Evolutionary conservation across 305 asterid species (phyloP).

Genomic region (Coffea humblotiana): DNA sequence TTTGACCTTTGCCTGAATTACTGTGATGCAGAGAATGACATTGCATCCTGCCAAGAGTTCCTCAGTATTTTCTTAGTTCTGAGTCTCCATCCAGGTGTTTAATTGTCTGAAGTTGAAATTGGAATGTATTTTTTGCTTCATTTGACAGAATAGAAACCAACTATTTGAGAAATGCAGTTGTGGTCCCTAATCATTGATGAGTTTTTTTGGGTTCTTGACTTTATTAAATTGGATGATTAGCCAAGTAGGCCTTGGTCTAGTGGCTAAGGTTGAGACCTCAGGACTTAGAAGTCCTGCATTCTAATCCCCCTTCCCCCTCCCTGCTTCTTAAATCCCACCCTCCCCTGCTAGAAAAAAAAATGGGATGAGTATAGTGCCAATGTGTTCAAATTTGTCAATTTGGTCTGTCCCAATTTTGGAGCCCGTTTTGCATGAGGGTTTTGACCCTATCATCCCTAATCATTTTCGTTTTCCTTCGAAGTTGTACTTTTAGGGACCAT

Average conservation of each 20-base stretch:
- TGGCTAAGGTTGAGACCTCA: too few species aligned
- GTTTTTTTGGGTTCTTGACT: not conserved
- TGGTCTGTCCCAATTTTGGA: not conserved
- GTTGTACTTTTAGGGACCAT: not conserved
- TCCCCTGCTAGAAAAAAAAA: too few species aligned
- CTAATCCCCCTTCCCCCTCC: too few species aligned
- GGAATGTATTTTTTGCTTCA: not conserved
- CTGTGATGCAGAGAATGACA: not conserved
- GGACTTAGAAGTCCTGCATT: too few species aligned
- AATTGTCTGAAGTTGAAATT: not conserved
- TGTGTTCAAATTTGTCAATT: not conserved
- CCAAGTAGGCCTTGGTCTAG: too few species aligned
- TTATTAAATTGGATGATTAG: not conserved
- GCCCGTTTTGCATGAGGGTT: not conserved
- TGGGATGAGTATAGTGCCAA: not conserved
- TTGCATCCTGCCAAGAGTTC: not conserved
- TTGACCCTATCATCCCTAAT: not conserved
- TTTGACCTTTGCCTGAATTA: slow-evolving; percentile 4
- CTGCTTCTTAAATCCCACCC: too few species aligned
- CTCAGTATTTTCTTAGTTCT: not conserved
- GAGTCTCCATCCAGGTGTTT: not conserved
- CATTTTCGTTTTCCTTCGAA: not conserved
- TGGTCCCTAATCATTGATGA: not conserved
- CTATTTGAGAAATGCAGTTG: not conserved
- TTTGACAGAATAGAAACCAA: not conserved